These are phyloP conservation scores for Exophiala spinifera DNA, from an alignment of 2,329 filamentous ascomycete species.

Conservation along the genomic window DNA sequence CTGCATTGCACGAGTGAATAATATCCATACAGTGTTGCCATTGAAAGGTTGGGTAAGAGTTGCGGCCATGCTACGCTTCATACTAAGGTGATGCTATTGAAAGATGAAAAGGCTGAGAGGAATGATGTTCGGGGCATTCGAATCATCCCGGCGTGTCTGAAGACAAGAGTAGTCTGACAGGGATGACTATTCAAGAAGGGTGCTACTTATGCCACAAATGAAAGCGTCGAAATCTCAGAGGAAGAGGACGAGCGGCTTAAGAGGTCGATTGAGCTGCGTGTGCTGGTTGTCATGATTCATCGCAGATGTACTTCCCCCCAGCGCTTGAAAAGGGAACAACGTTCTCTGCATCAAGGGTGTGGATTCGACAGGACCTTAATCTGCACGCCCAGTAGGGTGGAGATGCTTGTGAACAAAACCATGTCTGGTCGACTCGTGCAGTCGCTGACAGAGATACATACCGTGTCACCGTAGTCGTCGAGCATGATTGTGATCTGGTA, in stretches of 20 bases:
- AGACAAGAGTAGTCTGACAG: conserved; percentile 54
- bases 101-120: no score
- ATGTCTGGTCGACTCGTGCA: background rate
- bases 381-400: conserved; percentile 42
- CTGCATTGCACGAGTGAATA: no score
- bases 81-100: no score
- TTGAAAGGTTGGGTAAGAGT: no score
- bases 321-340: conserved; percentile 42
- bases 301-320: conserved; percentile 72
- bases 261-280: conserved; percentile 63
- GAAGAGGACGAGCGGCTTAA: conserved; percentile 62
- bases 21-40: no score
- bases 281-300: conserved; percentile 68
- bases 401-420: background rate
- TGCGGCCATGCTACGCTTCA: no score
- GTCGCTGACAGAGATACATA: conserved; percentile 11
- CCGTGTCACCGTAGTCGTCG: no score
- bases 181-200: conserved; percentile 70
- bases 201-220: conserved; percentile 63
- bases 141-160: no score
- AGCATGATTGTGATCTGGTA: background rate
- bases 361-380: conserved; percentile 44
- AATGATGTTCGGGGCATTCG: no score
- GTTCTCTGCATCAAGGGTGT: conserved; percentile 44
- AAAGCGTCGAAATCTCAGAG: conserved; percentile 55